Evolutionary conservation across 352 stramenopile genomes (phyloP), one percentile per base, ranked within the genome.

Genomic region (Phytophthora citricola): DNA sequence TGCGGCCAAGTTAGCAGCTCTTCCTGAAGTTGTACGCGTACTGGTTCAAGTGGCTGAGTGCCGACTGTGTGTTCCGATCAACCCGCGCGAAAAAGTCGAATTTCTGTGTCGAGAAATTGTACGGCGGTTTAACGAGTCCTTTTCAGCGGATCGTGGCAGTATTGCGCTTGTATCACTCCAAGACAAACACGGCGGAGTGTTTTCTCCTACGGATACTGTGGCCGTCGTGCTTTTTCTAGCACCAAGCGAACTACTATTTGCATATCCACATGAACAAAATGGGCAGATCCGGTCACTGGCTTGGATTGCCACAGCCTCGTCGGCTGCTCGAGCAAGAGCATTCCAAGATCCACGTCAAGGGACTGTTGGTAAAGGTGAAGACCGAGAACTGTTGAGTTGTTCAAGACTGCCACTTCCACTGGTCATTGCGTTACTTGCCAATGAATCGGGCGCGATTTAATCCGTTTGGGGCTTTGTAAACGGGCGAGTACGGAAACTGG

Each of bases 321-420:
- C 39, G 43, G 51, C 27, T 39, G 4, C 38, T 39, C 41, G n/a
- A 2, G 36, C 52, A 51, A 53, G 22, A 39, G n/a, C 10, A 10
- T 31, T 44, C 43, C 20, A 17, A 54, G 22, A 49, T 3, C 20
- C 14, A 48, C 15, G 14, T 10, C 6, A 34, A 45, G 45, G 14
- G 11, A 2, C 8, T 32, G 15, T 8, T 32, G 26, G 0, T 4
- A 36, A 8, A 12, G n/a, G 11, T 11, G 57, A 49, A n/a, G 47
- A 41, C n/a, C 27, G 46, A 53, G 70, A 62, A 41, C 71, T 69
- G 29, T 46, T 52, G 0, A 58, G 59, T 11, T 89, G 67, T 27
- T 89, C 81, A 45, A 85, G 82, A 64, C 31, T 92, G 1, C 83
- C 83, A 14, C 52, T 92, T 1, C 81, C 83, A 17, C 72, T 92